A percentile compares a stretch with the other conserved stretches of the same genome.
These are phyloP conservation scores for Camelina laxa DNA, from an alignment of 345 rosid species.

Conservation along the genomic window DNA sequence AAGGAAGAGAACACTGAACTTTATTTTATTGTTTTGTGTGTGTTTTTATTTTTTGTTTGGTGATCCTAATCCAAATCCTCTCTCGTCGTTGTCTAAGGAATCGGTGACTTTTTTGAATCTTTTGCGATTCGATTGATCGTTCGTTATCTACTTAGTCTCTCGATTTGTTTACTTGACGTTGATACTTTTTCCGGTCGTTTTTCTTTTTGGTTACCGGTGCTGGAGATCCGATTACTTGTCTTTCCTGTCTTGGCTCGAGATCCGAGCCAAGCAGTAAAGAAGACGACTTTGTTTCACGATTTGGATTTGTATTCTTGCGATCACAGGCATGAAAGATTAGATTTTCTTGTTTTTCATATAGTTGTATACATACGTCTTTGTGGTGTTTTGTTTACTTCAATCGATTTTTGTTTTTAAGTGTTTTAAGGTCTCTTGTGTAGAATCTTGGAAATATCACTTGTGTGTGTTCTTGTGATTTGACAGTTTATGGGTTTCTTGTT, in stretches of 20 bases:
- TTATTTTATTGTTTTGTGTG: neutral
- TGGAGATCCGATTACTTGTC: constrained; percentile 39
- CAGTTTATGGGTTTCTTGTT: constrained; percentile 3
- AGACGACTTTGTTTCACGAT: constrained; percentile 49
- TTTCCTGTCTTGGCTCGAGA: constrained; percentile 90
- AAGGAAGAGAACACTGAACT: neutral
- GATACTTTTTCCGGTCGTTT: neutral
- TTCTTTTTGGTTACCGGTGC: neutral
- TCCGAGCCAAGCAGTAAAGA: constrained; percentile 85
- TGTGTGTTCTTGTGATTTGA: constrained; percentile 9
- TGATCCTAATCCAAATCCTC: constrained; percentile 41
- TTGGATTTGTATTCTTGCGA: constrained; percentile 24
- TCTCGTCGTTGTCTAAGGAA: constrained; percentile 39
- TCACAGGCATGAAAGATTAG: constrained; percentile 19
- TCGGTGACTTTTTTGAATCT: constrained; percentile 45
- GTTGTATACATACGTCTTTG: neutral
- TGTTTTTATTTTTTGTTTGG: neutral
- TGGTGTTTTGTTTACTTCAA: neutral
- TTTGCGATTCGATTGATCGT: constrained; percentile 33
- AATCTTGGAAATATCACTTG: neutral
- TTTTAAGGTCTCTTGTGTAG: neutral
- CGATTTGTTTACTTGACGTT: constrained; percentile 9
- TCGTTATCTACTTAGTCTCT: constrained; percentile 30
- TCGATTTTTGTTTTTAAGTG: neutral
- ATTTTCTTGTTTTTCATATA: neutral